These are phyloP conservation scores for Hippophae tibetana DNA, from an alignment of 306 rosid species.

Conservation along the genomic window DNA sequence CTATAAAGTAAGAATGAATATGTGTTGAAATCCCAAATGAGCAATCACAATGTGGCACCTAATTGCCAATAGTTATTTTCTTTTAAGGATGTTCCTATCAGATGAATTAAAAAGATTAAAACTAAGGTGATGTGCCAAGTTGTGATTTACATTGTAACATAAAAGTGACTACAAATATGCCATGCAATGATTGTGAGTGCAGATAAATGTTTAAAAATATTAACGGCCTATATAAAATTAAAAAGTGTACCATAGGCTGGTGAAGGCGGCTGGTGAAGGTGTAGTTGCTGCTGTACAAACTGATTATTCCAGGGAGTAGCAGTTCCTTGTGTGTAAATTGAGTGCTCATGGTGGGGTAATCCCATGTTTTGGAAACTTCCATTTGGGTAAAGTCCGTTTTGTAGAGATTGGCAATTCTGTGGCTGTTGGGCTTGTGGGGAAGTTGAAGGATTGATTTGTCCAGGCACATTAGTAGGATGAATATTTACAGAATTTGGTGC, in stretches of 20 bases:
- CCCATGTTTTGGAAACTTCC: conserved; percentile 52
- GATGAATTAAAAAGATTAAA: neutral
- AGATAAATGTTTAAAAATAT: conserved; percentile 5
- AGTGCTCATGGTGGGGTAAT: conserved; percentile 55
- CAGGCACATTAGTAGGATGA: conserved; percentile 36
- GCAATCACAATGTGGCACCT: conserved; percentile 11
- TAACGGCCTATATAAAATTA: conserved; percentile 6
- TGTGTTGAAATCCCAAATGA: conserved; percentile 7
- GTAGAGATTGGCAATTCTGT: conserved; percentile 49
- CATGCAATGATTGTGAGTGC: conserved; percentile 7
- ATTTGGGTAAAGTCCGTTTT: conserved; percentile 49
- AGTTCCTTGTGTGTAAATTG: conserved; percentile 41
- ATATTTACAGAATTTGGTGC: conserved; percentile 31
- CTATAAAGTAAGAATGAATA: conserved; percentile 11
- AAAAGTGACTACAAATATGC: conserved; percentile 17
- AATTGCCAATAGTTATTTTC: too few species aligned
- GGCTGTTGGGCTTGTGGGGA: conserved; percentile 49
- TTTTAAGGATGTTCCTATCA: conserved; percentile 4
- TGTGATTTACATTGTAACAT: conserved; percentile 11
- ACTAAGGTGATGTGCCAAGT: conserved; percentile 11
- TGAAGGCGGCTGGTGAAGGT: conserved; percentile 42
- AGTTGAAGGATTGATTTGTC: conserved; percentile 33
- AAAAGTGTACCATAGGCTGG: conserved; percentile 53
- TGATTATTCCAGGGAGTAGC: conserved; percentile 79
- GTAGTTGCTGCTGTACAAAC: conserved; percentile 26